Evolutionary conservation across 2,329 filamentous ascomycete genomes (phyloP).

Genomic region (Ceratocystis papillata): DNA sequence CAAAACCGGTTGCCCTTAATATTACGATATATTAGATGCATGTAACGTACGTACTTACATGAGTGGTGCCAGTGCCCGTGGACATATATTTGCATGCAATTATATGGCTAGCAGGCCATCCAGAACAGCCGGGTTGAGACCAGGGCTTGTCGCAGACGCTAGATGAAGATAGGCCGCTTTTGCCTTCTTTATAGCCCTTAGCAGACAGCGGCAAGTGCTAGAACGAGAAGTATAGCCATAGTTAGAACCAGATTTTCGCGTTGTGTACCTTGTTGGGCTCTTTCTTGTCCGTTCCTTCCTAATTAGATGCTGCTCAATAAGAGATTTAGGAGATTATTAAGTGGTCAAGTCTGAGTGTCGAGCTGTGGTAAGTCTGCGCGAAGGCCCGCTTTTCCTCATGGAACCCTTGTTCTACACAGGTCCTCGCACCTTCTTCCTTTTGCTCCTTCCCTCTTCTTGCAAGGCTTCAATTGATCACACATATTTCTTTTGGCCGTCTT

Average conservation of each 20-base stretch:
- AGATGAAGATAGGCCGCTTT: neutral
- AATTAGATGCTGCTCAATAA: neutral
- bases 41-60: neutral
- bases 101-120: neutral
- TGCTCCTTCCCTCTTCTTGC: conserved; percentile 5
- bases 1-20: conserved; percentile 5
- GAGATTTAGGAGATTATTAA: too few relatives aligned
- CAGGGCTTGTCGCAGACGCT: neutral
- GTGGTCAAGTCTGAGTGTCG: too few relatives aligned
- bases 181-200: neutral
- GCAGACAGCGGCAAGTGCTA: neutral
- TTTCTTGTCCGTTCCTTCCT: conserved; percentile 6
- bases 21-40: conserved; percentile 5
- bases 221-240: neutral
- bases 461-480: neutral
- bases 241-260: neutral
- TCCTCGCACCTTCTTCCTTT: conserved; percentile 11
- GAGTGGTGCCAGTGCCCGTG: neutral
- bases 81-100: neutral
- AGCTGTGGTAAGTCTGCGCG: neutral
- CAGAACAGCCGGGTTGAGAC: neutral
- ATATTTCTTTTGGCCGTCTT: neutral
- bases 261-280: neutral
- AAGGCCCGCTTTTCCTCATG: conserved; percentile 5
- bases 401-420: conserved; percentile 6